Evolutionary conservation across 768 basidiomycete species (phyloP), one percentile per base, ranked within the genome.

Genomic region (Tulasnella sp.): DNA sequence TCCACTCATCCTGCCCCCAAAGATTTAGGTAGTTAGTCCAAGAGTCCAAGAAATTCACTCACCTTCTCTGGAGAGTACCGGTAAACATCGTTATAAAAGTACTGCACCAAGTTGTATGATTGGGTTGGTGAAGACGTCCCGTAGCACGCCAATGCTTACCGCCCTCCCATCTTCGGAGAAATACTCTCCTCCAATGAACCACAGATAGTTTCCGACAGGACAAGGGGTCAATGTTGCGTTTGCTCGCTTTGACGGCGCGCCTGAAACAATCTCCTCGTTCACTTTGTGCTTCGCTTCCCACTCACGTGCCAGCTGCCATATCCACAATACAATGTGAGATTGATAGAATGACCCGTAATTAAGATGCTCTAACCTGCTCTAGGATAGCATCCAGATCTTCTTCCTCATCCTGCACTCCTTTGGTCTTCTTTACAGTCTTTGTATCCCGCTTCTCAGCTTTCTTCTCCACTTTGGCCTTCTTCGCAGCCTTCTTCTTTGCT

Each of bases 71-170:
- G 87, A 0, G 83, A 78, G 69, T 93, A 93, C 21, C 92, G 76
- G 69, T 84, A 92, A 0, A 90, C 82, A 64, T 92, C 91, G 64
- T 84, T 87, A 71, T 91, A 92, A 70, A 91, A 89, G 67, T 89
- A 80, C 85, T 88, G 51, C 2, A 17, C n/a, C n/a, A n/a, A n/a
- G n/a, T n/a, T n/a, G n/a, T n/a, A n/a, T n/a, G n/a, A n/a, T n/a
- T n/a, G n/a, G n/a, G n/a, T n/a, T n/a, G n/a, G n/a, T n/a, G n/a
- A n/a, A n/a, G n/a, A n/a, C n/a, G n/a, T n/a, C 22, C 21, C n/a
- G 19, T 25, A 25, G 54, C 49, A 24, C 56, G 41, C 51, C 48
- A 27, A 24, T 2, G 68, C 78, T 46, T 63, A 88, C 85, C 15
- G 88, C 84, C 67, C 81, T 86, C 10, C 81, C 81, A 61, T 93